These are phyloP conservation scores for Vachellia pachyceras DNA, from an alignment of 306 rosid genomes.

Conservation along the genomic window DNA sequence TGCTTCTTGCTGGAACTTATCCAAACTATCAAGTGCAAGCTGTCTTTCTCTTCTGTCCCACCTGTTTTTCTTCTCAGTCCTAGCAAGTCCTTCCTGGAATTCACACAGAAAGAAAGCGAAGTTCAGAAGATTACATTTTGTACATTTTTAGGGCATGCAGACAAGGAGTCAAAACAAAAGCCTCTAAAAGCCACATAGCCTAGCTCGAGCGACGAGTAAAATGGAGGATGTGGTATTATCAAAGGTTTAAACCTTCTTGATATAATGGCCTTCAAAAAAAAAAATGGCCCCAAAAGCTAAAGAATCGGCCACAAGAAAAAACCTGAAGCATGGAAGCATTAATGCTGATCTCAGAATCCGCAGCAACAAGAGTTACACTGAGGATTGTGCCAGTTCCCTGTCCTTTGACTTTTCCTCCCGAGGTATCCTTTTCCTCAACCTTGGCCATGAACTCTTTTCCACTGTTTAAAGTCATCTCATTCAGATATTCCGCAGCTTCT, in stretches of 20 bases:
- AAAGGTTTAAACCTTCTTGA: background rate
- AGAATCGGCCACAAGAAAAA: conserved; percentile 22
- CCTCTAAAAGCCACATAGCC: conserved; percentile 5
- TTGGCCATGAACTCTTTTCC: conserved; percentile 83
- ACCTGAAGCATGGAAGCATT: conserved; percentile 96
- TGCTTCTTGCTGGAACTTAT: conserved; percentile 82
- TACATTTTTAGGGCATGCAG: background rate
- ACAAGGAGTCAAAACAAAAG: background rate
- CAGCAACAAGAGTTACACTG: conserved; percentile 82
- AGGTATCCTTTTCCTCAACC: conserved; percentile 85
- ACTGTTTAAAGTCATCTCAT: conserved; percentile 63
- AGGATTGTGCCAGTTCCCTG: conserved; percentile 91
- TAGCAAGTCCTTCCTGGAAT: conserved; percentile 92
- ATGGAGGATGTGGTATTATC: background rate
- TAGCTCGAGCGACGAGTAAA: background rate
- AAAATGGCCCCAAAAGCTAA: background rate
- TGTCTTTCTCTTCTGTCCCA: conserved; percentile 78
- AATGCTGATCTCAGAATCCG: conserved; percentile 80
- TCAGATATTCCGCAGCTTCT: conserved; percentile 88
- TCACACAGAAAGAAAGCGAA: conserved; percentile 30
- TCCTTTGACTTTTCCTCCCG: conserved; percentile 90
- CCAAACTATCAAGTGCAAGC: conserved; percentile 72
- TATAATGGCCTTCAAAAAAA: background rate
- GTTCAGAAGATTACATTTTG: conserved; percentile 11
- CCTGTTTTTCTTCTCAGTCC: conserved; percentile 75